Evolutionary conservation across 2,329 filamentous ascomycete species (phyloP), one percentile per base, ranked within the genome.

Genomic region (Diaporthe citrichinensis): DNA sequence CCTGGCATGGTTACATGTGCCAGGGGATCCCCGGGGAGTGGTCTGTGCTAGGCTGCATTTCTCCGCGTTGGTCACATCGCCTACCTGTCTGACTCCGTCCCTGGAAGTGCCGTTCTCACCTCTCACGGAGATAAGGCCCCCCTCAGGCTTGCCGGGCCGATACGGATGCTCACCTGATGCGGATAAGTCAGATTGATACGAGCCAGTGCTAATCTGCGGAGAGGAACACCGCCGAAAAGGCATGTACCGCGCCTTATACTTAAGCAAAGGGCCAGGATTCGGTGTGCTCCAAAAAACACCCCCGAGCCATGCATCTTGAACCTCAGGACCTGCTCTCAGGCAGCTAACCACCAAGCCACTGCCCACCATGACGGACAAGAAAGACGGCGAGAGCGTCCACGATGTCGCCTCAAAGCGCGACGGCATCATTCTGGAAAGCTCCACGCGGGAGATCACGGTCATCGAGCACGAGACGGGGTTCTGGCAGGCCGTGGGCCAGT

Each of bases 381-480:
- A 53, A 28, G 46, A 51, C n/a, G 31, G 34, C 7, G 15, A 53
- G 49, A 25, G 8, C 23, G n/a, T 25, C 23, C n/a, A 51, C 15
- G n/a, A 41, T 2, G 46, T 9, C 23, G 10, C 65, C 12, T 25
- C 65, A 3, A 68, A 53, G 6, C 14, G 25, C 31, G 59, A 68
- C 7, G 49, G 31, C 7, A n/a, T 25, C 23, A 25, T 39, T n/a
- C 20, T 68, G 31, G 62, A 68, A 1, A 53, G 17, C 5, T 23
- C 62, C 28, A 68, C 62, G 62, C 62, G 62, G 31, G 62, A 68
- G 62, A 39, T 68, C 23, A 68, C 65, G 17, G n/a, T n/a, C 15
- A 68, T 68, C 65, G 65, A 68, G 65, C 65, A 68, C 65, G 65
- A 68, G 46, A 68, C 65, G 10, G 65, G 65, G 31, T 68, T 68